phyloP scores from a whole-genome alignment of 352 stramenopile genomes.

The Phytopythium chamaehyphon region DNA sequence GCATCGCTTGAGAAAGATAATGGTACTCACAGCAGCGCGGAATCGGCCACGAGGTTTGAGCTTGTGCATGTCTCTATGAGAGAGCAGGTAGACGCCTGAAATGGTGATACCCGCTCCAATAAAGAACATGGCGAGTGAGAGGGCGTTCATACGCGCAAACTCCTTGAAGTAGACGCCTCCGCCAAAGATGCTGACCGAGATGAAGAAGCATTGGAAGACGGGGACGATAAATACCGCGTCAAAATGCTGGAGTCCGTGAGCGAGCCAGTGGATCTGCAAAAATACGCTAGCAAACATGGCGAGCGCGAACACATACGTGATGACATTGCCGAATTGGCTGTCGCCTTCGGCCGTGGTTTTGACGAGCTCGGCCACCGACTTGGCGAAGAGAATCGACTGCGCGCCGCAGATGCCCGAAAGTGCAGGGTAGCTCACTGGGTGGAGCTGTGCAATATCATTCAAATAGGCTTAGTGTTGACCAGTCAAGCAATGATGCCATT shows the following conservation, averaged over 20 bases:
- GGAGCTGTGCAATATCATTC: conserved; percentile 19
- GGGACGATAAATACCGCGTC: conserved; percentile 86
- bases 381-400: conserved; percentile 81
- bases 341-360: conserved; percentile 74
- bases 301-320: conserved; percentile 77
- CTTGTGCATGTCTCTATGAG: conserved; percentile 62
- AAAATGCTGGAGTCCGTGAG: conserved; percentile 73
- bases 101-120: conserved; percentile 66
- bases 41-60: conserved; percentile 38
- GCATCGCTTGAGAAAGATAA: conserved; percentile 61
- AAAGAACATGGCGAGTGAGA: conserved; percentile 68
- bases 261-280: conserved; percentile 88
- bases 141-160: conserved; percentile 47
- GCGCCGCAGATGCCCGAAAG: conserved; percentile 74
- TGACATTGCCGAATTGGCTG: conserved; percentile 64
- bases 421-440: conserved; percentile 67
- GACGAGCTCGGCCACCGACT: conserved; percentile 76
- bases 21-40: conserved; percentile 45
- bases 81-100: conserved; percentile 63
- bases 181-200: conserved; percentile 86
- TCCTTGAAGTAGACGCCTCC: conserved; percentile 89
- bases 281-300: conserved; percentile 81
- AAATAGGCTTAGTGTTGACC: too few relatives aligned
- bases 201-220: conserved; percentile 89
- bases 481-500: too few relatives aligned